Percentiles rank a stretch among this genome's conserved stretches.
Evolutionary conservation across 108 stramenopile genomes (phyloP).

Genomic region (Chaetoceros muelleri): DNA sequence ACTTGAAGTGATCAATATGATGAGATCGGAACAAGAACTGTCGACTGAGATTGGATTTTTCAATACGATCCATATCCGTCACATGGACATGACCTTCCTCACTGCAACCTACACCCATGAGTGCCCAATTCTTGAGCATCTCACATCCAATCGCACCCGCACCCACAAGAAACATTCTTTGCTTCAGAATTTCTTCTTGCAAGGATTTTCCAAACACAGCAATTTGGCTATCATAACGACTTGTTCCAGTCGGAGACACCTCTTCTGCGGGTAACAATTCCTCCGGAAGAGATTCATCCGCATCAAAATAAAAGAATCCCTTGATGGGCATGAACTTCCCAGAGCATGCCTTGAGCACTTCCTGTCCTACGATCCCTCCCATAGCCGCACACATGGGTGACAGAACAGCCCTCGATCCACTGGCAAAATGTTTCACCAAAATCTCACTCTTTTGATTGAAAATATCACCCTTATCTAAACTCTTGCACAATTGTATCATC

Average conservation of each 20-base stretch:
- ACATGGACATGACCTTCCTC: slow-evolving; percentile 76
- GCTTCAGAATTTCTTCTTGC: slow-evolving; percentile 59
- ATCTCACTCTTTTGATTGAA: slow-evolving; percentile 35
- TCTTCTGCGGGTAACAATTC: slow-evolving; percentile 44
- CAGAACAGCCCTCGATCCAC: slow-evolving; percentile 71
- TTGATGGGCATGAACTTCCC: slow-evolving; percentile 96
- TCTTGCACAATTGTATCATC: slow-evolving; percentile 63
- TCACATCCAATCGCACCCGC: slow-evolving; percentile 99
- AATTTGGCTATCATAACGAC: slow-evolving; percentile 78
- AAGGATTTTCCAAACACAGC: slow-evolving; percentile 75
- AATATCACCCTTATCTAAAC: slow-evolving; percentile 35
- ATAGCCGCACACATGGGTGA: slow-evolving; percentile 93
- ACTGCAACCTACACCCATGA: slow-evolving; percentile 95
- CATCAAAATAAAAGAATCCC: slow-evolving; percentile 97
- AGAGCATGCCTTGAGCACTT: slow-evolving; percentile 97
- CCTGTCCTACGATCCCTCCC: slow-evolving; percentile 98
- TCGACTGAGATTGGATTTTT: slow-evolving; percentile 91
- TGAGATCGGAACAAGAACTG: slow-evolving; percentile 96
- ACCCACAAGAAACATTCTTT: slow-evolving; percentile 91
- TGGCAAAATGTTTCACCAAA: slow-evolving; percentile 66
- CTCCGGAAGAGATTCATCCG: slow-evolving; percentile 89
- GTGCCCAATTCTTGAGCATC: slow-evolving; percentile 99
- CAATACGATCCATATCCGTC: slow-evolving; percentile 99
- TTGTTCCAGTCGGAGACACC: slow-evolving; percentile 42
- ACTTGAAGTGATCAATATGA: slow-evolving; percentile 93